A percentile compares a stretch with the other conserved stretches of the same genome.
phyloP scores from a whole-genome alignment of 352 stramenopile species.

The Pythium utonaiense region DNA sequence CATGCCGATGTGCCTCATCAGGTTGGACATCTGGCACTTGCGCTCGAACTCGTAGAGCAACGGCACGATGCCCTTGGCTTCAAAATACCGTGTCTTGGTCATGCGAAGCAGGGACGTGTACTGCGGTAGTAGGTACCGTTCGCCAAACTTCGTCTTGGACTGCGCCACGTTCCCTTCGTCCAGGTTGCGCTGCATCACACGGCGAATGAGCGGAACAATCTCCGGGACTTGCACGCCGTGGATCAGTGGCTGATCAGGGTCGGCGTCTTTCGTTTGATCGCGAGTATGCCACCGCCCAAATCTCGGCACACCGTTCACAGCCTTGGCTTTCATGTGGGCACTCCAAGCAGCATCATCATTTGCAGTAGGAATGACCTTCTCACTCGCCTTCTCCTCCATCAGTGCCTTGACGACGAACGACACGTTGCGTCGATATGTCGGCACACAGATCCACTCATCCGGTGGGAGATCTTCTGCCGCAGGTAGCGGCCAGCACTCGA shows the following conservation, averaged over 20 bases:
- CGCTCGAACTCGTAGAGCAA: constrained; percentile 86
- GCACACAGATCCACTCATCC: constrained; percentile 74
- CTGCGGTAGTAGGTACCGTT: constrained; percentile 68
- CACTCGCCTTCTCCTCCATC: constrained; percentile 28
- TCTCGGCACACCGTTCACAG: constrained; percentile 65
- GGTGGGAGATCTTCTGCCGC: constrained; percentile 9
- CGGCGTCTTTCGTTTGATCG: constrained; percentile 54
- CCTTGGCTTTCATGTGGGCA: constrained; percentile 63
- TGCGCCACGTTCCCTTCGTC: constrained; percentile 55
- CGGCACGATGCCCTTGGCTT: constrained; percentile 79
- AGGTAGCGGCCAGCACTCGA: constrained; percentile 67
- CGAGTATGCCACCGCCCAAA: constrained; percentile 73
- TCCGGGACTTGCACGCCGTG: constrained; percentile 67
- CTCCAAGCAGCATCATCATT: constrained; percentile 45
- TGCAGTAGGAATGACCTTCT: constrained; percentile 20
- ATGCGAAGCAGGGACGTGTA: constrained; percentile 63
- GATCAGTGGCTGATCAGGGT: constrained; percentile 55
- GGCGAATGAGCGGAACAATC: constrained; percentile 78
- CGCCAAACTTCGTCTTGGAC: constrained; percentile 67
- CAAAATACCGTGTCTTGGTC: constrained; percentile 69
- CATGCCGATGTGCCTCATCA: constrained; percentile 77
- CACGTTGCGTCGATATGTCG: constrained; percentile 61
- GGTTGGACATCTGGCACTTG: constrained; percentile 84
- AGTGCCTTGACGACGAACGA: constrained; percentile 61
- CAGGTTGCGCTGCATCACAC: constrained; percentile 77